These are phyloP conservation scores for Ascochyta clinopodiicola DNA, from an alignment of 2,329 filamentous ascomycete genomes.

Conservation along the genomic window DNA sequence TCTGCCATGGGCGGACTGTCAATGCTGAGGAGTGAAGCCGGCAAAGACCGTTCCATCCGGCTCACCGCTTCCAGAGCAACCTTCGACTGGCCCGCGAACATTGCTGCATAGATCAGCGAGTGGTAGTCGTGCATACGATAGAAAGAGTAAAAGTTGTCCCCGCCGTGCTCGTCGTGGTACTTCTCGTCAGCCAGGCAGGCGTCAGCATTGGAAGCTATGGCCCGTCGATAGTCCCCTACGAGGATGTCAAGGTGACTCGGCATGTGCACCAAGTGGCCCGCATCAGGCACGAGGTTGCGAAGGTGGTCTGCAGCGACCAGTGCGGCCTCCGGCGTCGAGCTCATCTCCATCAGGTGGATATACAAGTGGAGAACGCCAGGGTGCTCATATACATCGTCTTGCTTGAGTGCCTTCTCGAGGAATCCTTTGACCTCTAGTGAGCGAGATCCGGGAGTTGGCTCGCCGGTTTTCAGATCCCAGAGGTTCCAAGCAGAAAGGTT, in stretches of 20 bases:
- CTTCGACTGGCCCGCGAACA: constrained; percentile 73
- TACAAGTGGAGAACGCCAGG: constrained; percentile 77
- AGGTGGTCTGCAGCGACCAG: constrained; percentile 67
- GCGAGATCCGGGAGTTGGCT: constrained; percentile 61
- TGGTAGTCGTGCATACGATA: constrained; percentile 79
- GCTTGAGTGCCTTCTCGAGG: constrained; percentile 64
- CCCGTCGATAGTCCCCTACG: constrained; percentile 71
- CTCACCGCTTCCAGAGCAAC: constrained; percentile 67
- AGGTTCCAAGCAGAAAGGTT: constrained; percentile 70
- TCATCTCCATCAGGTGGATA: constrained; percentile 82
- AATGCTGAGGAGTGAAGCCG: constrained; percentile 68
- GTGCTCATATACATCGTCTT: constrained; percentile 61
- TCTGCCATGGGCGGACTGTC: constrained; percentile 77
- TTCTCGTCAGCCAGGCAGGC: constrained; percentile 73
- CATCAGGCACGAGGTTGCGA: constrained; percentile 70
- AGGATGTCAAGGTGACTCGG: constrained; percentile 78
- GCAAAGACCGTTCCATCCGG: constrained; percentile 67
- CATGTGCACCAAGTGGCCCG: constrained; percentile 78
- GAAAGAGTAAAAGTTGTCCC: constrained; percentile 76
- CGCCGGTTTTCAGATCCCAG: constrained; percentile 66
- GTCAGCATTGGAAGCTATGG: constrained; percentile 70
- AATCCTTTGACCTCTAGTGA: constrained; percentile 65
- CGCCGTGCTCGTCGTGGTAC: constrained; percentile 65
- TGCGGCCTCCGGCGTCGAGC: constrained; percentile 67
- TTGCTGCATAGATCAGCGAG: constrained; percentile 76